Evolutionary conservation across 2,329 filamentous ascomycete genomes (phyloP).

Genomic region (Rhynchosporium secalis): DNA sequence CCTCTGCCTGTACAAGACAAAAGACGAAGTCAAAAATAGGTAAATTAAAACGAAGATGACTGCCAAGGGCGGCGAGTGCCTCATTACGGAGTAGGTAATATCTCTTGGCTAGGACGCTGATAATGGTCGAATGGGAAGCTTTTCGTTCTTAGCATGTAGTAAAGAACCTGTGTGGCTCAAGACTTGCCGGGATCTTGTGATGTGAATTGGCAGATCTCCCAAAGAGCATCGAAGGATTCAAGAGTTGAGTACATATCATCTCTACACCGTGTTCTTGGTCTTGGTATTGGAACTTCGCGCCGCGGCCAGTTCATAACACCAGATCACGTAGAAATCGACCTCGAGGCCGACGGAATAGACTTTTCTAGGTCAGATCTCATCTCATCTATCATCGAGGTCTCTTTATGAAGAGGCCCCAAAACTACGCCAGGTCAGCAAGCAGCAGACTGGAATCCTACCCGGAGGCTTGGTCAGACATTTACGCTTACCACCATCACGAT

Average conservation of each 20-base stretch:
- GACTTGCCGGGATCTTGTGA: not conserved
- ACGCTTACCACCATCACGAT: slow-evolving; percentile 90
- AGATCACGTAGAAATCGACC: too few relatives aligned
- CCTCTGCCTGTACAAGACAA: not conserved
- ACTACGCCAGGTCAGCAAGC: slow-evolving; percentile 3
- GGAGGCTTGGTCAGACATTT: not conserved
- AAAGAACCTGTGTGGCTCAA: not conserved
- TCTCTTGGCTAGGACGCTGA: not conserved
- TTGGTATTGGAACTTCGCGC: not conserved
- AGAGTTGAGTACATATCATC: not conserved
- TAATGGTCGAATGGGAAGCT: not conserved
- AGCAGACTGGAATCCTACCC: slow-evolving; percentile 4
- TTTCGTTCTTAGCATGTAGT: not conserved
- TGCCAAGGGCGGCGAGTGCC: not conserved
- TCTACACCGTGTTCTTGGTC: not conserved
- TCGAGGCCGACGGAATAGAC: too few relatives aligned
- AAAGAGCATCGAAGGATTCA: slow-evolving; percentile 2
- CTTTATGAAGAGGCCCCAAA: not conserved
- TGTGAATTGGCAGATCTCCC: slow-evolving; percentile 1
- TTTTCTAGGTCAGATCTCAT: not conserved
- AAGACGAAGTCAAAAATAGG: not conserved
- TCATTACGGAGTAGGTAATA: not conserved
- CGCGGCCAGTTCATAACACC: not conserved
- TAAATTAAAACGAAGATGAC: not conserved
- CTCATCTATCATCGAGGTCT: not conserved